phyloP scores from a whole-genome alignment of 2,329 filamentous ascomycete species.

The Calonectria crousiana region DNA sequence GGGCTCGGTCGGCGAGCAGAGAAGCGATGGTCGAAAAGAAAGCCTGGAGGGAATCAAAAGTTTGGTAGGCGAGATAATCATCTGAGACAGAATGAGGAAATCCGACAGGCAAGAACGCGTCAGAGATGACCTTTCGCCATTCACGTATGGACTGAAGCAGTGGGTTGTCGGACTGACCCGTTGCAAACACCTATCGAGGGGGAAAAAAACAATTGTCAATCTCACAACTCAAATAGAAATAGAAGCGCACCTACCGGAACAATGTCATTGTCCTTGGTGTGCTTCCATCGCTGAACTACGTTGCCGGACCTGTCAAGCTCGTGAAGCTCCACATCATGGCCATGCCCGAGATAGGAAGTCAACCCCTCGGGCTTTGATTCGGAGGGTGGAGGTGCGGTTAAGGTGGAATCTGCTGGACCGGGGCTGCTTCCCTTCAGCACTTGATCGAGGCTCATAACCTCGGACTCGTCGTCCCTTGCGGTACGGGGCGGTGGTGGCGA shows the following conservation, averaged over 20 bases:
- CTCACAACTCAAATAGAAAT: background rate
- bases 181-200: slow-evolving; percentile 37
- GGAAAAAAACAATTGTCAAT: slow-evolving; percentile 5
- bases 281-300: slow-evolving; percentile 50
- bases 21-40: slow-evolving; percentile 87
- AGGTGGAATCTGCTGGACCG: background rate
- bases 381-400: background rate
- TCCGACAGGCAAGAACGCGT: slow-evolving; percentile 88
- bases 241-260: slow-evolving; percentile 40
- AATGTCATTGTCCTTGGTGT: slow-evolving; percentile 42
- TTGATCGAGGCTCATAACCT: background rate
- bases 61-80: slow-evolving; percentile 83
- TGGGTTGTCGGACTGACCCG: slow-evolving; percentile 36
- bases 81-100: slow-evolving; percentile 87
- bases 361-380: slow-evolving; percentile 35
- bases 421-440: background rate
- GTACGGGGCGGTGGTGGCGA: slow-evolving; percentile 8
- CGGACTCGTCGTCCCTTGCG: background rate
- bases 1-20: slow-evolving; percentile 83
- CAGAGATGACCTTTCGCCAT: slow-evolving; percentile 60
- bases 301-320: slow-evolving; percentile 56
- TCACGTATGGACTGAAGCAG: slow-evolving; percentile 47
- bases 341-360: slow-evolving; percentile 39
- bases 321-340: slow-evolving; percentile 46
- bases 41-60: slow-evolving; percentile 82